Percentiles rank a stretch among this genome's conserved stretches.
phyloP scores from a whole-genome alignment of 2,329 filamentous ascomycete species.

The Alternaria solani region DNA sequence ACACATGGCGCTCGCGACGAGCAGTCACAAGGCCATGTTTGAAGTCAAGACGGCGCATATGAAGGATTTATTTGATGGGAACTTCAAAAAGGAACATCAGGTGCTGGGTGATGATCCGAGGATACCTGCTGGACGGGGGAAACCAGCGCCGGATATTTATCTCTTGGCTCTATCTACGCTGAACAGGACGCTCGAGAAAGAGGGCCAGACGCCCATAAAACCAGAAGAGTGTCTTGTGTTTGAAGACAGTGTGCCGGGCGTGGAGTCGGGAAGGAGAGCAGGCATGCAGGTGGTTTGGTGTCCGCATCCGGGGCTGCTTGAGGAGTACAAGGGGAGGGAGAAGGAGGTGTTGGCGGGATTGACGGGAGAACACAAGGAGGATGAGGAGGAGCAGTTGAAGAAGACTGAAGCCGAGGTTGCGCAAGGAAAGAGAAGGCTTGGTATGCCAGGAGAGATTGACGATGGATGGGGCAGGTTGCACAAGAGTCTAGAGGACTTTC shows the following conservation, averaged over 20 bases:
- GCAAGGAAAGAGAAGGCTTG: slow-evolving; percentile 52
- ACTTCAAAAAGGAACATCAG: slow-evolving; percentile 73
- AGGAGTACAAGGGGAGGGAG: slow-evolving; percentile 79
- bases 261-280: slow-evolving; percentile 87
- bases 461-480: slow-evolving; percentile 68
- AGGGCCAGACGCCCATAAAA: slow-evolving; percentile 67
- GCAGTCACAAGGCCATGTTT: slow-evolving; percentile 76
- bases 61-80: slow-evolving; percentile 62
- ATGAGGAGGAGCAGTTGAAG: slow-evolving; percentile 52
- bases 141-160: slow-evolving; percentile 95
- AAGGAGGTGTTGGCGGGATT: slow-evolving; percentile 82
- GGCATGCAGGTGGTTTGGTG: slow-evolving; percentile 96
- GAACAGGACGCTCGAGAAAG: slow-evolving; percentile 73
- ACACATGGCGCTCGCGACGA: slow-evolving; percentile 87
- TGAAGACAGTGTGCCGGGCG: slow-evolving; percentile 92
- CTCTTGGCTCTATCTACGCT: slow-evolving; percentile 83
- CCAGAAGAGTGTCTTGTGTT: slow-evolving; percentile 95
- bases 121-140: slow-evolving; percentile 81
- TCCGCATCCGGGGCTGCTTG: slow-evolving; percentile 79
- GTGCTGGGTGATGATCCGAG: slow-evolving; percentile 87
- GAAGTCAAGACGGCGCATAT: slow-evolving; percentile 74
- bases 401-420: slow-evolving; percentile 49
- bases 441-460: slow-evolving; percentile 62
- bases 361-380: slow-evolving; percentile 73
- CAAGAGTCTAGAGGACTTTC: slow-evolving; percentile 64